A percentile compares a stretch with the other conserved stretches of the same genome.
Evolutionary conservation across 2,329 filamentous ascomycete species (phyloP).

Genomic region (Colletotrichum magnum): DNA sequence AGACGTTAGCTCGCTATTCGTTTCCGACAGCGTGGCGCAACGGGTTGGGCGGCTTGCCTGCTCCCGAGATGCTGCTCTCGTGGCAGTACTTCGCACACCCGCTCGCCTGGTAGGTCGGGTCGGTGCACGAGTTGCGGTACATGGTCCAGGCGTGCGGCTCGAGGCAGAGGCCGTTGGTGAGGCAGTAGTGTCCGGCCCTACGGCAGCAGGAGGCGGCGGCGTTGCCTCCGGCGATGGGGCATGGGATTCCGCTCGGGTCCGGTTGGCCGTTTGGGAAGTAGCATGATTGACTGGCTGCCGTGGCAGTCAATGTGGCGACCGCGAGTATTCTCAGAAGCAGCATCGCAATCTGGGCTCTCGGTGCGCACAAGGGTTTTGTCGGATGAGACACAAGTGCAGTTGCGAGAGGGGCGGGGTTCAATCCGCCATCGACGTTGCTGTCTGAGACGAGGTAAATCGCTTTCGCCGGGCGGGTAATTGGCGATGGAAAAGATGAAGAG

Average conservation of each 20-base stretch:
- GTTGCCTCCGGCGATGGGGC: neutral
- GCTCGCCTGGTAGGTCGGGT: conserved; percentile 1
- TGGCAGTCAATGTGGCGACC: neutral
- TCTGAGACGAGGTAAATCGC: too few relatives aligned
- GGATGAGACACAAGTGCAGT: too few relatives aligned
- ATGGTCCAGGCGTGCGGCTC: conserved; percentile 20
- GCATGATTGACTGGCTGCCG: neutral
- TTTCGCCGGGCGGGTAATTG: neutral
- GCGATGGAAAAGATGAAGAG: neutral
- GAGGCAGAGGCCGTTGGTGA: conserved; percentile 17
- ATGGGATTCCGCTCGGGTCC: neutral
- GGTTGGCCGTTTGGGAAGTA: conserved; percentile 4
- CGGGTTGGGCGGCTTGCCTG: neutral
- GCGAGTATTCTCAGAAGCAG: neutral
- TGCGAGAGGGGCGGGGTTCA: too few relatives aligned
- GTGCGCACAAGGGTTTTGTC: neutral
- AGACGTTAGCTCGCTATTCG: neutral
- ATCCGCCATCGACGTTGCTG: too few relatives aligned
- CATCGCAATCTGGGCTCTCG: neutral
- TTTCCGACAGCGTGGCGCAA: neutral
- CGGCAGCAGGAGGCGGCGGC: conserved; percentile 6
- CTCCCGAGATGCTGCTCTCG: neutral
- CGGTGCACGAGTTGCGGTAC: conserved; percentile 20
- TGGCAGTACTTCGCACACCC: conserved; percentile 14
- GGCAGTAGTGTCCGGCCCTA: conserved; percentile 14